These are phyloP conservation scores for Phytophthora capsici DNA, from an alignment of 352 stramenopile genomes.

Conservation along the genomic window DNA sequence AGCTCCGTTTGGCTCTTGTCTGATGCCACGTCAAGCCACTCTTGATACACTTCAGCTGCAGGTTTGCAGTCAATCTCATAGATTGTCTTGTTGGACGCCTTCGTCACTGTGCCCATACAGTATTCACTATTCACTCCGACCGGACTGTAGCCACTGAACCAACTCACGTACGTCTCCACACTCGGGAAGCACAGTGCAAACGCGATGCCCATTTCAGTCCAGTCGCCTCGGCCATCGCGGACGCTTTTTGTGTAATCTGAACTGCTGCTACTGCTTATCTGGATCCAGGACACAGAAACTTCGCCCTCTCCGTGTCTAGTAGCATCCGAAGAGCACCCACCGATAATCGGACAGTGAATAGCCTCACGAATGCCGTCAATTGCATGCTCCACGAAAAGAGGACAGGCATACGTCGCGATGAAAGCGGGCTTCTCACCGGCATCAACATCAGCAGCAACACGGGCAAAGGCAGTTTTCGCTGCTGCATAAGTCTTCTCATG, in stretches of 20 bases:
- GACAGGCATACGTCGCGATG: constrained; percentile 80
- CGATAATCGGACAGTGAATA: constrained; percentile 82
- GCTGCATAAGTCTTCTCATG: constrained; percentile 81
- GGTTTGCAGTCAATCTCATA: constrained; percentile 88
- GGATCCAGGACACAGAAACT: constrained; percentile 80
- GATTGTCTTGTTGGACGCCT: constrained; percentile 85
- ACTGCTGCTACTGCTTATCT: constrained; percentile 88
- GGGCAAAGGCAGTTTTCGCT: constrained; percentile 66
- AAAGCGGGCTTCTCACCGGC: constrained; percentile 79
- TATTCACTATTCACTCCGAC: constrained; percentile 77
- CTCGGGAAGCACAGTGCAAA: constrained; percentile 87
- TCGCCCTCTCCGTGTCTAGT: constrained; percentile 73
- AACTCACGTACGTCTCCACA: constrained; percentile 87
- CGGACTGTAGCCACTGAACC: constrained; percentile 89
- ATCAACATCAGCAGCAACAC: constrained; percentile 62
- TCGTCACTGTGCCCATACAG: constrained; percentile 89
- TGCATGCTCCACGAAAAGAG: constrained; percentile 82
- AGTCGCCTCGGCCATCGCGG: constrained; percentile 71
- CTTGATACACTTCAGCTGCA: constrained; percentile 82
- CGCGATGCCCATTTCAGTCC: constrained; percentile 82
- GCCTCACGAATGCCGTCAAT: constrained; percentile 85
- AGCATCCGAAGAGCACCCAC: constrained; percentile 84
- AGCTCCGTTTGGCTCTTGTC: constrained; percentile 78
- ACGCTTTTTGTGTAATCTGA: constrained; percentile 83
- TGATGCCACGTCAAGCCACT: constrained; percentile 85